Percentiles rank a stretch among this genome's conserved stretches.
phyloP scores from a whole-genome alignment of 148 eudicot genomes.

The Beta vulgaris region DNA sequence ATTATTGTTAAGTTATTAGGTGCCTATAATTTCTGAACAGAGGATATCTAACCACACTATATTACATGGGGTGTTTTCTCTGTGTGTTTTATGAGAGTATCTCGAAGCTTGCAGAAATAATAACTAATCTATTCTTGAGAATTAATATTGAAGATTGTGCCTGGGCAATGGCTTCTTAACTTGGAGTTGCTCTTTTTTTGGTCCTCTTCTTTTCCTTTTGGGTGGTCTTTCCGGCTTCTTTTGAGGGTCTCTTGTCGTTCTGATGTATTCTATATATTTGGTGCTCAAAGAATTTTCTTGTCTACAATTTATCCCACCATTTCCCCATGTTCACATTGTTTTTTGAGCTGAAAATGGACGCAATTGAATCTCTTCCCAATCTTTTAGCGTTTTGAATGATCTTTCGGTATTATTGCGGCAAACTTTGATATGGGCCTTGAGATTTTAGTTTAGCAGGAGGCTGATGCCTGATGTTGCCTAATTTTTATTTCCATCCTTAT shows the following conservation, averaged over 20 bases:
- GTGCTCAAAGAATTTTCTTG: background rate
- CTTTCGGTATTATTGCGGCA: background rate
- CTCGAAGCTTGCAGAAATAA: no score
- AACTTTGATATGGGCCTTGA: background rate
- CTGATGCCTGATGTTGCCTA: constrained; percentile 2
- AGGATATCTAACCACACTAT: no score
- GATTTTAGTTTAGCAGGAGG: constrained; percentile 1
- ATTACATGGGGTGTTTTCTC: no score
- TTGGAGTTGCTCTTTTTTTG: background rate
- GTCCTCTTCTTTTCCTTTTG: no score
- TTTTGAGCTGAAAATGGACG: background rate
- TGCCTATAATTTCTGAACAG: no score
- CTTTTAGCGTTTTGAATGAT: background rate
- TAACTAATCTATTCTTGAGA: no score
- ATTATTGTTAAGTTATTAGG: no score
- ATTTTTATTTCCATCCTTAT: constrained; percentile 5
- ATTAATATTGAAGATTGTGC: background rate
- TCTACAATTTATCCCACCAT: background rate
- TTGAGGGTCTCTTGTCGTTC: background rate
- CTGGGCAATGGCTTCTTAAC: background rate
- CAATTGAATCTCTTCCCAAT: background rate
- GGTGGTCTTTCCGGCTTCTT: background rate
- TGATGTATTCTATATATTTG: background rate
- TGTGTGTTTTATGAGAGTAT: no score
- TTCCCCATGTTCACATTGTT: background rate